Evolutionary conservation across 345 rosid genomes (phyloP).

Genomic region (Erodium maritimum): DNA sequence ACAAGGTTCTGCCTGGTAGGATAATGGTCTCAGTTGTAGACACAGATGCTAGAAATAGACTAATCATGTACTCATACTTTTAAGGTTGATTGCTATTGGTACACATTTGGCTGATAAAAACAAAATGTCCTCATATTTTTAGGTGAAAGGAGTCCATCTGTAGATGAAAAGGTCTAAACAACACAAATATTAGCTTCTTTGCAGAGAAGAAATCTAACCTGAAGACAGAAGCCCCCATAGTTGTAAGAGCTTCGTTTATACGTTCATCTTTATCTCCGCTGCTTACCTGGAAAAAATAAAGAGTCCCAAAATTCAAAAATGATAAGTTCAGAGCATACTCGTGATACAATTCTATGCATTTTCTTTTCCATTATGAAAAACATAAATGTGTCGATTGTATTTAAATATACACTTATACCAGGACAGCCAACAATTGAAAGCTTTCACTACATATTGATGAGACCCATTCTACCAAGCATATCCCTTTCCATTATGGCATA

Average conservation of each 20-base stretch:
- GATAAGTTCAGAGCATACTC: background rate
- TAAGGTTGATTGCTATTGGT: too few species aligned
- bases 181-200: background rate
- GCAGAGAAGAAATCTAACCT: slow-evolving; percentile 33
- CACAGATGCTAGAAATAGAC: too few species aligned
- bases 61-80: too few species aligned
- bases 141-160: too few species aligned
- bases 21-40: too few species aligned
- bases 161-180: background rate
- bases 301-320: background rate
- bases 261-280: slow-evolving; percentile 65
- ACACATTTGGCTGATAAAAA: too few species aligned
- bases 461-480: background rate
- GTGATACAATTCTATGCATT: background rate
- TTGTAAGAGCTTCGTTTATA: slow-evolving; percentile 64
- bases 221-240: slow-evolving; percentile 99
- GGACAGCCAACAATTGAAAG: background rate
- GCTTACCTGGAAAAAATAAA: slow-evolving; percentile 43
- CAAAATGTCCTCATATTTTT: too few species aligned
- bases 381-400: background rate
- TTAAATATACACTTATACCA: background rate
- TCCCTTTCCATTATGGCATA: background rate
- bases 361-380: background rate
- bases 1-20: too few species aligned
- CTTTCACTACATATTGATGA: background rate